Evolutionary conservation across 768 basidiomycete species (phyloP).

Genomic region (Flagelloscypha sp.): DNA sequence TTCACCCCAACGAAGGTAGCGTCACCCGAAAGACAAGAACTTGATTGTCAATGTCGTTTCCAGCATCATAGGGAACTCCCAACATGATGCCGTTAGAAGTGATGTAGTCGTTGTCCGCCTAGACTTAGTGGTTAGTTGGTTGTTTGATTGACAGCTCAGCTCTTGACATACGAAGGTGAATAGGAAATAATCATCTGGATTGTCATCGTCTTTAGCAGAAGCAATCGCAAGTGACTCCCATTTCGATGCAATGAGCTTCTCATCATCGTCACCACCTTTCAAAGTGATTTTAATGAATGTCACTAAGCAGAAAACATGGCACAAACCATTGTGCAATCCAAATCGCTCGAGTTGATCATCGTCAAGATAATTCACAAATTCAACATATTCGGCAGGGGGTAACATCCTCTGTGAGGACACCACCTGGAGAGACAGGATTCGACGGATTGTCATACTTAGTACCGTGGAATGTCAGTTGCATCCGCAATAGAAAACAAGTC

Average conservation of each 20-base stretch:
- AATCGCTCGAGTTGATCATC: constrained; percentile 47
- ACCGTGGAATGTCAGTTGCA: constrained; percentile 55
- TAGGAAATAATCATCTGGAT: constrained; percentile 61
- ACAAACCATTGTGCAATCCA: constrained; percentile 53
- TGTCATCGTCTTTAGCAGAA: constrained; percentile 37
- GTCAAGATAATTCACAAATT: constrained; percentile 51
- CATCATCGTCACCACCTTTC: constrained; percentile 38
- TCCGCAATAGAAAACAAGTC: constrained; percentile 48
- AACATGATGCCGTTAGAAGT: constrained; percentile 27
- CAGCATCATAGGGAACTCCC: constrained; percentile 29
- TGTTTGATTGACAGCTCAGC: neutral
- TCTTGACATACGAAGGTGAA: constrained; percentile 44
- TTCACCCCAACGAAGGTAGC: neutral
- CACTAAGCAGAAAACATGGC: neutral
- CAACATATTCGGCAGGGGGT: constrained; percentile 44
- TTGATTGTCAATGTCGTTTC: constrained; percentile 30
- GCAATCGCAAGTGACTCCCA: constrained; percentile 63
- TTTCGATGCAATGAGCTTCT: constrained; percentile 52
- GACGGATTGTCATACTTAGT: constrained; percentile 46
- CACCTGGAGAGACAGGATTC: constrained; percentile 42
- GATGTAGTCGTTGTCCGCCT: constrained; percentile 41
- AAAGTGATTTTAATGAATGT: constrained; percentile 1
- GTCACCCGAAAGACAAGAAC: neutral
- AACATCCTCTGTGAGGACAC: constrained; percentile 37
- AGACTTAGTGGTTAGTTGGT: constrained; percentile 4